Evolutionary conservation across 352 stramenopile species (phyloP).

Genomic region (Plasmopara halstedii): DNA sequence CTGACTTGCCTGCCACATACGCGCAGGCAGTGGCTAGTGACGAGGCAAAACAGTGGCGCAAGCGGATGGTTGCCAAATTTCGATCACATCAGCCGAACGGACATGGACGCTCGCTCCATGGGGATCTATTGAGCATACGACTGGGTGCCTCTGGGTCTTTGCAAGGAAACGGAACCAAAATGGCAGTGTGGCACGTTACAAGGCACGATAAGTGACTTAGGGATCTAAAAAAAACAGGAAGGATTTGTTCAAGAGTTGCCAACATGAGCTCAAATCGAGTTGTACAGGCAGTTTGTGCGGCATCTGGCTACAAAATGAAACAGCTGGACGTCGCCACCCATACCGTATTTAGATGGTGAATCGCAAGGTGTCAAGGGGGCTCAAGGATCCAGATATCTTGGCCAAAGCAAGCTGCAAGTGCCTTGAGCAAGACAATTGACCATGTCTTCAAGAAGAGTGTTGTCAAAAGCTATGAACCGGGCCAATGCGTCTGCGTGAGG

Average conservation of each 20-base stretch:
- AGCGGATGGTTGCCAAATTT: neutral
- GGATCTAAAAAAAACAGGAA: neutral
- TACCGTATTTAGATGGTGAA: neutral
- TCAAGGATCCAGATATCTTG: neutral
- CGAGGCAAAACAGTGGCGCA: neutral
- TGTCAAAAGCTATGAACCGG: neutral
- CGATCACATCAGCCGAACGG: neutral
- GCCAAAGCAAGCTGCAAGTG: neutral
- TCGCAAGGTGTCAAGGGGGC: neutral
- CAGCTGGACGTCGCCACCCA: constrained; percentile 2
- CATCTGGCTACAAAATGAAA: neutral
- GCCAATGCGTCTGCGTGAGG: neutral
- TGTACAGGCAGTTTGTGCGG: neutral
- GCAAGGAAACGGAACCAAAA: neutral
- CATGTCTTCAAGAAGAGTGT: neutral
- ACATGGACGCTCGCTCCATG: neutral
- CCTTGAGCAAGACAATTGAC: neutral
- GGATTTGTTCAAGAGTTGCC: neutral
- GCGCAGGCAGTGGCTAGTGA: neutral
- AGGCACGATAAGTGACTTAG: neutral
- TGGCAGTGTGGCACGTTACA: neutral
- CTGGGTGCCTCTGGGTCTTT: neutral
- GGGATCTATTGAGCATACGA: neutral
- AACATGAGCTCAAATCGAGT: neutral
- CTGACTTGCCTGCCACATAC: neutral